These are phyloP conservation scores for Lagenaria siceraria DNA, from an alignment of 306 rosid genomes.

Conservation along the genomic window DNA sequence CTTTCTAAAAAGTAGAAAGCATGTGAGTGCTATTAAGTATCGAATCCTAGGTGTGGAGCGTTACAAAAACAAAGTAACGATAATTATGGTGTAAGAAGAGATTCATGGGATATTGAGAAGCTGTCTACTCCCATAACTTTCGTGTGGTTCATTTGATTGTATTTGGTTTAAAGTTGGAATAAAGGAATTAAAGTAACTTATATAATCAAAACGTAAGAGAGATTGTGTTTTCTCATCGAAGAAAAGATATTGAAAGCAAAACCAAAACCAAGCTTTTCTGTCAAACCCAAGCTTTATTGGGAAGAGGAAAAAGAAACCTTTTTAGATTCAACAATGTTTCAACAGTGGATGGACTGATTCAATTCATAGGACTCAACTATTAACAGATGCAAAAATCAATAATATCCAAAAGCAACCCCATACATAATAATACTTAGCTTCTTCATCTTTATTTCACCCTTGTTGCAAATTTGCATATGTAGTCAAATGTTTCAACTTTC, in stretches of 20 bases:
- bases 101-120: slow-evolving; percentile 8
- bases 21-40: too few species aligned
- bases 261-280: slow-evolving; percentile 9
- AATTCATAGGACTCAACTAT: slow-evolving; percentile 1
- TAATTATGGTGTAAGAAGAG: neutral
- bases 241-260: slow-evolving; percentile 10
- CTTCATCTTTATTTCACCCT: neutral
- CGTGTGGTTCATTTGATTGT: slow-evolving; percentile 1
- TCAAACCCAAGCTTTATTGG: slow-evolving; percentile 10
- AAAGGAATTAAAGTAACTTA: neutral
- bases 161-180: slow-evolving; percentile 13
- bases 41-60: too few species aligned
- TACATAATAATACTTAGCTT: neutral
- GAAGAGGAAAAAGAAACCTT: slow-evolving; percentile 6
- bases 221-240: slow-evolving; percentile 2
- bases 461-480: neutral
- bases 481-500: neutral
- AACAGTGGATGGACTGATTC: neutral
- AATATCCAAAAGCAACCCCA: neutral
- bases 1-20: too few species aligned
- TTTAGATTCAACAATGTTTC: slow-evolving; percentile 6
- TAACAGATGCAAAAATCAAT: neutral
- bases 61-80: neutral
- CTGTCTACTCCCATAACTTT: neutral
- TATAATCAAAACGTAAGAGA: neutral